Conservation (phyloP, 2,329 filamentous ascomycete genomes). For the Diaporthe sp. region DNA sequence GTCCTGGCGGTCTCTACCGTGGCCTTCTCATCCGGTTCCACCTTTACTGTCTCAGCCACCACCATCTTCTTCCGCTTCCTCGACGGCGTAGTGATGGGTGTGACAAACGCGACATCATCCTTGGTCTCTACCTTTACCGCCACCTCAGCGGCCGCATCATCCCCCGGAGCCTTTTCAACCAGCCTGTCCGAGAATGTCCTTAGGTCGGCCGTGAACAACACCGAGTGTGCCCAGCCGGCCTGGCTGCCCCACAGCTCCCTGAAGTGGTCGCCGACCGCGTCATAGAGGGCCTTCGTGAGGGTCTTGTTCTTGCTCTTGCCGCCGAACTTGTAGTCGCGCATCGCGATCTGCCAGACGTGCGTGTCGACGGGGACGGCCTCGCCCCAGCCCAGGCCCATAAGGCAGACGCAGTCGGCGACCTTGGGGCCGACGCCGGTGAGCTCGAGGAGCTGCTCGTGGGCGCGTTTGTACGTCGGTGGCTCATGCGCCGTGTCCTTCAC, state of each 20-base stretch:
- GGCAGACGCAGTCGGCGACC: slow-evolving; percentile 94
- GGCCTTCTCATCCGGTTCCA: slow-evolving; percentile 36
- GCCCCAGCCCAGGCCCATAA: slow-evolving; percentile 97
- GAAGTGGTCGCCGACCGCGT: slow-evolving; percentile 92
- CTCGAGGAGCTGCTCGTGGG: slow-evolving; percentile 83
- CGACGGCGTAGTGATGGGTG: slow-evolving; percentile 14
- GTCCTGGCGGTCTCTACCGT: background rate
- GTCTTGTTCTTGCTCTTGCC: slow-evolving; percentile 82
- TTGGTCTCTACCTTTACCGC: slow-evolving; percentile 49
- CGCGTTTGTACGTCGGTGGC: slow-evolving; percentile 75
- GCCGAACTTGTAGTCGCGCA: slow-evolving; percentile 94
- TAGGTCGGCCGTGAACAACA: slow-evolving; percentile 94
- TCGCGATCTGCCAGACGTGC: slow-evolving; percentile 98
- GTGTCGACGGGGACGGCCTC: slow-evolving; percentile 97
- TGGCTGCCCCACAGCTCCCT: slow-evolving; percentile 90
- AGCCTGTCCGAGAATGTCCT: slow-evolving; percentile 83
- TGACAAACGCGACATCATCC: slow-evolving; percentile 42
- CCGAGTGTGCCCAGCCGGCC: slow-evolving; percentile 97
- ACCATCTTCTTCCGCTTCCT: slow-evolving; percentile 42
- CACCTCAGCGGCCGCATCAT: too few species aligned
- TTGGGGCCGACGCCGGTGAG: slow-evolving; percentile 95
- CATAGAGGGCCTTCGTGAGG: slow-evolving; percentile 89
- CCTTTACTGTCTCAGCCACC: slow-evolving; percentile 41
- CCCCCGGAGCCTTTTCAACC: slow-evolving; percentile 37
- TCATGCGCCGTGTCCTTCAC: slow-evolving; percentile 47